Evolutionary conservation across 805 yeast genomes (phyloP), one percentile per base, ranked within the genome.

Genomic region (Sugiyamaella boreocaroliniensis): DNA sequence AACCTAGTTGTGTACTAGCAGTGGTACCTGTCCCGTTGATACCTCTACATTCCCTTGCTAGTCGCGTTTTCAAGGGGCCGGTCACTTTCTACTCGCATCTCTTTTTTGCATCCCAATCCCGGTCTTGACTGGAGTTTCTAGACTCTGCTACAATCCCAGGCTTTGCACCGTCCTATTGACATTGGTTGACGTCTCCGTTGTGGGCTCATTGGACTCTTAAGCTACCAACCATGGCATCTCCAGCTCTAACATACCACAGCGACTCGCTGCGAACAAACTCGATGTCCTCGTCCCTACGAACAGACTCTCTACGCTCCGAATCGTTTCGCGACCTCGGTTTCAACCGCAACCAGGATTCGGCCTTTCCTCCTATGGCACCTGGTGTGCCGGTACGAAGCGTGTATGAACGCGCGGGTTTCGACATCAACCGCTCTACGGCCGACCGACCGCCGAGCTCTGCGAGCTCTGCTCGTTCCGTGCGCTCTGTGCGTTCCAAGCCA

Each of bases 341-440:
- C 15, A 12, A 9, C 14, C 48, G 48, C 40, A 66, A 70, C 58
- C 48, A 67, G 48, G 72, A 68, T 55, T 53, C 57, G 48, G 72
- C 75, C 37, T 71, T 71, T 55, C 76, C 76, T 9, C 69, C 71
- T 1, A 67, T 72, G 45, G 64, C 65, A 7, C 64, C 68, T 11
- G 72, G 72, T 11, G 59, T 57, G 2, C 59, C 55, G 16, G 58
- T 64, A 50, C 70, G 67, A 40, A 62, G 68, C 43, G 74, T 71
- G 29, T 71, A 68, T 53, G 74, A 73, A 56, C 67, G 74, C 12
- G 76, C 76, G 4, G 76, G 76, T 9, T 71, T 73, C 53, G 73
- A 70, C 40, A 70, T 67, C 41, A 63, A 64, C 55, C 47, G 49
- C 9, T 49, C 48, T 8, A 41, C 43, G 12, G 41, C 14, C 12